Percentiles rank a stretch among this genome's conserved stretches.
Conservation (phyloP, 31 red algal genomes). For the Odonthalia washingtoniensis region DNA sequence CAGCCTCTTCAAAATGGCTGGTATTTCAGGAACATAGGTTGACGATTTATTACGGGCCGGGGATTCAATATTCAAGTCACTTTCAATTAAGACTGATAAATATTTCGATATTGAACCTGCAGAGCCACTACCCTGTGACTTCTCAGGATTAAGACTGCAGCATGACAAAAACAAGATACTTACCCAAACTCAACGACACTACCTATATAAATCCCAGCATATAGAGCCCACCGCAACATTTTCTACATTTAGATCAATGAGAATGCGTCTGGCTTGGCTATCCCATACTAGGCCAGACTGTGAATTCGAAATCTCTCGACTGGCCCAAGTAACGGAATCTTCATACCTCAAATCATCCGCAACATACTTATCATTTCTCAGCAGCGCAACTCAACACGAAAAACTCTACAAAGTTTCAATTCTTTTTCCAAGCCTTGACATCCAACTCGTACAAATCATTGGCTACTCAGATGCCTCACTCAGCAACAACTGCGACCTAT, state of each 20-base stretch:
- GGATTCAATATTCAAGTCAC: not conserved
- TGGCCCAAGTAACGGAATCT: conserved; percentile 37
- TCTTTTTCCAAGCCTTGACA: too few species aligned
- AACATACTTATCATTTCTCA: too few species aligned
- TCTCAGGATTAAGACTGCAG: conserved; percentile 12
- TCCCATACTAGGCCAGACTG: conserved; percentile 24
- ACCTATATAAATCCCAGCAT: conserved; percentile 21
- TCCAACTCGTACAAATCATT: too few species aligned
- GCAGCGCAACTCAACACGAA: too few species aligned
- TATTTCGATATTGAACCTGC: conserved; percentile 21
- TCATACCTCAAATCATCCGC: too few species aligned
- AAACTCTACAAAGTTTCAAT: too few species aligned
- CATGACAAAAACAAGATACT: not conserved
- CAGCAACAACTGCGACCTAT: too few species aligned
- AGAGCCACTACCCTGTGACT: not conserved
- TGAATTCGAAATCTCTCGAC: conserved; percentile 39
- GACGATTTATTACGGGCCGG: conserved; percentile 35
- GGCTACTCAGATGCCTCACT: conserved; percentile 53
- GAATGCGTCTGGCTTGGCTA: conserved; percentile 54
- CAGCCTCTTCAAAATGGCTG: too few species aligned
- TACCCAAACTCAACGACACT: not conserved
- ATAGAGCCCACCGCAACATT: not conserved
- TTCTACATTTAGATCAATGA: not conserved
- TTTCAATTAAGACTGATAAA: not conserved
- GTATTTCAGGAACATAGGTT: conserved; percentile 38